Evolutionary conservation across 805 yeast genomes (phyloP).

Genomic region (Lachancea dasiensis): DNA sequence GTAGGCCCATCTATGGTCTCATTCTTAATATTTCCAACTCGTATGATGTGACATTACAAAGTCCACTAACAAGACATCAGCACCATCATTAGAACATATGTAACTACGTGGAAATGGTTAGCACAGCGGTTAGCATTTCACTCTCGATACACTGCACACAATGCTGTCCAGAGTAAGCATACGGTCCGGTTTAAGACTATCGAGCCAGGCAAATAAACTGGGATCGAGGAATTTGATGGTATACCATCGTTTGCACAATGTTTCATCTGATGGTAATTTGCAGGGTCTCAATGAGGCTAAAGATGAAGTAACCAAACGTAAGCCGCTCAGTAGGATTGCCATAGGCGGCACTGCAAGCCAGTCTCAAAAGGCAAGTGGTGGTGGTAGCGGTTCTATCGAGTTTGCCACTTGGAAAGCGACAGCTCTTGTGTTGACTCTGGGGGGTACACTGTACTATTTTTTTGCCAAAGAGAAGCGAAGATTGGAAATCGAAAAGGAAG

Average conservation of each 20-base stretch:
- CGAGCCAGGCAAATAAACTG: background rate
- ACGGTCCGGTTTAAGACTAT: background rate
- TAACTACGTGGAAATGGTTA: too few relatives aligned
- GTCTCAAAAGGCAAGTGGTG: conserved; percentile 23
- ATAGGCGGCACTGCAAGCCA: conserved; percentile 49
- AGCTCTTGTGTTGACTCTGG: conserved; percentile 56
- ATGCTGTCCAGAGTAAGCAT: background rate
- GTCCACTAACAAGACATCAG: too few relatives aligned
- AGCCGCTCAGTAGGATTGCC: conserved; percentile 77
- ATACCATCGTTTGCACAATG: background rate
- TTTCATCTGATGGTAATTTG: background rate
- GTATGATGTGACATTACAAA: too few relatives aligned
- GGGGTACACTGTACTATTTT: conserved; percentile 64
- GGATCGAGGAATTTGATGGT: background rate
- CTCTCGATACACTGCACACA: background rate
- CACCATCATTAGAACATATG: too few relatives aligned
- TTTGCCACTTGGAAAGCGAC: conserved; percentile 85
- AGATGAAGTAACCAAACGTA: conserved; percentile 24
- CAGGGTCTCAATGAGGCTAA: background rate
- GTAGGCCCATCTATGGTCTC: too few relatives aligned
- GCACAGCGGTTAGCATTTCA: too few relatives aligned
- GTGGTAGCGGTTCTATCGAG: conserved; percentile 39
- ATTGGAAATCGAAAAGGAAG: conserved; percentile 66
- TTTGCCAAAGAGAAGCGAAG: conserved; percentile 74
- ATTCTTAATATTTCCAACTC: too few relatives aligned